These are phyloP conservation scores for Hypoxylon sp. DNA, from an alignment of 2,329 filamentous ascomycete genomes.

Conservation along the genomic window DNA sequence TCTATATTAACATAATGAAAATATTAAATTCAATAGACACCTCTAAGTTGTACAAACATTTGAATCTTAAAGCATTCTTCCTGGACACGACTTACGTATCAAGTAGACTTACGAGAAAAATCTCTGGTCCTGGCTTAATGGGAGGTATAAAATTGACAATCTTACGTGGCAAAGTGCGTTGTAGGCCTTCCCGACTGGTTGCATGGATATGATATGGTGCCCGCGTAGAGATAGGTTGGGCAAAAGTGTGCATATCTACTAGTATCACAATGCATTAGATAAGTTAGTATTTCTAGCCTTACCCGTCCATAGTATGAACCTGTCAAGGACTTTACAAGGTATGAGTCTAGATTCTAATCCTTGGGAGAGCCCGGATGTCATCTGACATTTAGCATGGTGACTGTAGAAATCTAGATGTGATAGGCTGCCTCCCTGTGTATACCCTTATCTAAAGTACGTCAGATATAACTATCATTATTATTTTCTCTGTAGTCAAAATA, in stretches of 20 bases:
- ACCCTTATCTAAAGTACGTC: slow-evolving; percentile 5
- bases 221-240: not conserved
- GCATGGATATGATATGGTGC: slow-evolving; percentile 2
- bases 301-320: not conserved
- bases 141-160: not conserved
- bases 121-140: not conserved
- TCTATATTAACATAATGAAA: not conserved
- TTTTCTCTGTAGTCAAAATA: not conserved
- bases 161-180: not conserved
- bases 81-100: not conserved
- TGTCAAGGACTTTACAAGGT: not conserved
- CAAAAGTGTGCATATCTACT: not conserved
- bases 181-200: not conserved
- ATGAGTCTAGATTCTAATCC: slow-evolving; percentile 7
- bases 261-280: not conserved
- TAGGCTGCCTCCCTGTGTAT: slow-evolving; percentile 7
- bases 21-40: not conserved
- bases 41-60: not conserved
- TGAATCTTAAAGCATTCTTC: not conserved
- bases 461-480: slow-evolving; percentile 4
- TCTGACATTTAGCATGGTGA: not conserved
- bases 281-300: slow-evolving; percentile 6
- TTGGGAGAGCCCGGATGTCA: not conserved
- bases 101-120: not conserved
- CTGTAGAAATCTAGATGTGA: slow-evolving; percentile 16